These are phyloP conservation scores for Luzula sylvatica DNA, from an alignment of 176 grass and related monocot species.

Conservation along the genomic window DNA sequence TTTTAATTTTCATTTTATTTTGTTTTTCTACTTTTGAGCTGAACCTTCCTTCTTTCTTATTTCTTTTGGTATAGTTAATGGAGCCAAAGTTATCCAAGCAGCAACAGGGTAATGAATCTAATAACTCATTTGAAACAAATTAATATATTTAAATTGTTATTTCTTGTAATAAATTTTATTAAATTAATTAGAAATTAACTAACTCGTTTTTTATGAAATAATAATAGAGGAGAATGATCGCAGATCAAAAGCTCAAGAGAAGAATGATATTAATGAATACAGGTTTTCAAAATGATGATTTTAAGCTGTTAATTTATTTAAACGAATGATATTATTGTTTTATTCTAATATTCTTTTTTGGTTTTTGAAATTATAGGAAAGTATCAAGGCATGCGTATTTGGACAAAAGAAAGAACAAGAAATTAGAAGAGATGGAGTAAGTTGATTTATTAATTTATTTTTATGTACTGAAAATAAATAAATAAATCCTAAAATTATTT, in stretches of 20 bases:
- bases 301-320: slow-evolving; percentile 8
- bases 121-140: slow-evolving; percentile 9
- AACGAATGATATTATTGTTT: slow-evolving; percentile 2
- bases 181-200: not conserved
- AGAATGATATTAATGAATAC: slow-evolving; percentile 61
- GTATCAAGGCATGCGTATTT: slow-evolving; percentile 81
- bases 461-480: not conserved
- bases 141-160: slow-evolving; percentile 1
- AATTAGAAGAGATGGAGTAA: slow-evolving; percentile 76
- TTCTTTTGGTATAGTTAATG: slow-evolving; percentile 41
- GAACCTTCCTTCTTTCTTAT: too few relatives aligned
- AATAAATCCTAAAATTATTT: not conserved
- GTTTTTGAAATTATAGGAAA: slow-evolving; percentile 43
- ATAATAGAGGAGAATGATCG: slow-evolving; percentile 54
- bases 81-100: slow-evolving; percentile 77
- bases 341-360: not conserved
- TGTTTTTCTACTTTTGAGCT: slow-evolving; percentile 5
- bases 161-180: slow-evolving; percentile 7
- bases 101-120: slow-evolving; percentile 93
- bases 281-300: slow-evolving; percentile 34
- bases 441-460: slow-evolving; percentile 22
- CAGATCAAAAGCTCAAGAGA: slow-evolving; percentile 65
- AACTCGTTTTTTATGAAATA: slow-evolving; percentile 13
- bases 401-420: slow-evolving; percentile 77
- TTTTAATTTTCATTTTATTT: not conserved